Evolutionary conservation across 495 filamentous ascomycete genomes (phyloP), one percentile per base, ranked within the genome.

Genomic region (Immersiella caudata): DNA sequence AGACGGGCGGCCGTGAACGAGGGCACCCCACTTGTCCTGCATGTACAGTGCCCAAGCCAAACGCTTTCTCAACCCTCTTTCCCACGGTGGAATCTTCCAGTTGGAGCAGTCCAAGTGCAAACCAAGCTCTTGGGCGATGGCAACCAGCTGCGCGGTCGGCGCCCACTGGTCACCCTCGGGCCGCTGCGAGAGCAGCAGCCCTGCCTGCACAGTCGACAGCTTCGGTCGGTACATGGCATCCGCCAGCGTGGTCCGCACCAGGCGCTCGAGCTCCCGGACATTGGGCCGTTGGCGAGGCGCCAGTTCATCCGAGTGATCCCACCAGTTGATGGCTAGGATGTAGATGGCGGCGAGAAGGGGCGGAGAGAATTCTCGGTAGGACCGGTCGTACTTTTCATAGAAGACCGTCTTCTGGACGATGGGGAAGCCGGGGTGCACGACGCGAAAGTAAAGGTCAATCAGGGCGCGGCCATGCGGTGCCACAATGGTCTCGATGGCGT

Each of bases 201-300:
- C 95, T 3, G 93, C 94, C 76, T 99, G 95, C 29, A 99, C 86
- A 2, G 94, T 95, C 18, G 94, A 94, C n/a, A 97, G 84, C 68
- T 94, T 96, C 2, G 95, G 92, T 68, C 89, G 83, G 64, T 90
- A 89, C 78, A 97, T 87, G 55, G 92, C 91, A 64, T 91, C 88
- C 2, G 85, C 86, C 56, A 97, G 81, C 33, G 90, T 85, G 57
- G 86, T 86, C 67, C 89, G 83, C 36, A 94, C 91, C 29, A 93
- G 81, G 67, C 89, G 86, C 79, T 97, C 94, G 46, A 97, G 80
- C 67, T 88, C 87, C 40, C 82, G 79, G 56, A 91, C 82, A 77
- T 97, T 91, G 7, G 93, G 92, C 65, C 88, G 87, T 29, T 88
- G 87, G 6, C 84, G 81, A 16, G 80, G 76, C 46, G 88, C 84